phyloP scores from a whole-genome alignment of 2,329 filamentous ascomycete species.

The Sporothrix euskadiensis region DNA sequence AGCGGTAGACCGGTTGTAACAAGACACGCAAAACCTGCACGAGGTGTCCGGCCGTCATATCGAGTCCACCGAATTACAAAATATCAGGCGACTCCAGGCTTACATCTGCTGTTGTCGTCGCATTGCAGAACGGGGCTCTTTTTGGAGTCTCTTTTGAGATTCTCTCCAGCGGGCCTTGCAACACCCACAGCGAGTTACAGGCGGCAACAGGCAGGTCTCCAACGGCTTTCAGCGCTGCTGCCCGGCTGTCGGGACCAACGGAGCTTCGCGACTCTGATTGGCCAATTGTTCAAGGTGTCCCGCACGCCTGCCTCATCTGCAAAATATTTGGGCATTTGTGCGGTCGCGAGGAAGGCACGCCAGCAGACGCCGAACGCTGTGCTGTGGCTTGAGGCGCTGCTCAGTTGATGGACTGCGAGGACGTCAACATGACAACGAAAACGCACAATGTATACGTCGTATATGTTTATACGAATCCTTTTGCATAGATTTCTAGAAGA shows the following conservation, averaged over 20 bases:
- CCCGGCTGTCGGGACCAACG: conserved; percentile 26
- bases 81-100: not conserved
- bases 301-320: not conserved
- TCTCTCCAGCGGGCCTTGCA: not conserved
- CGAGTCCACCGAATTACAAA: not conserved
- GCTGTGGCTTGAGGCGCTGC: too few relatives aligned
- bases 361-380: not conserved
- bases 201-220: not conserved
- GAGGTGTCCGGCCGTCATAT: not conserved
- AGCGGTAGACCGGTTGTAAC: not conserved
- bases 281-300: conserved; percentile 25
- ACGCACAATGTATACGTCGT: not conserved
- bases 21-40: not conserved
- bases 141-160: not conserved
- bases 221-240: not conserved
- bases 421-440: not conserved
- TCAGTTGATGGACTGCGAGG: not conserved
- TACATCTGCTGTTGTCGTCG: conserved; percentile 19
- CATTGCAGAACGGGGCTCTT: not conserved
- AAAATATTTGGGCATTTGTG: conserved; percentile 22
- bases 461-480: not conserved
- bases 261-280: conserved; percentile 29
- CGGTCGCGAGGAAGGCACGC: not conserved
- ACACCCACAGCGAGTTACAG: not conserved
- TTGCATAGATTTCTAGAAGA: not conserved